Conservation (phyloP, 2,329 filamentous ascomycete genomes). For the Aspergillus puulaauensis region DNA sequence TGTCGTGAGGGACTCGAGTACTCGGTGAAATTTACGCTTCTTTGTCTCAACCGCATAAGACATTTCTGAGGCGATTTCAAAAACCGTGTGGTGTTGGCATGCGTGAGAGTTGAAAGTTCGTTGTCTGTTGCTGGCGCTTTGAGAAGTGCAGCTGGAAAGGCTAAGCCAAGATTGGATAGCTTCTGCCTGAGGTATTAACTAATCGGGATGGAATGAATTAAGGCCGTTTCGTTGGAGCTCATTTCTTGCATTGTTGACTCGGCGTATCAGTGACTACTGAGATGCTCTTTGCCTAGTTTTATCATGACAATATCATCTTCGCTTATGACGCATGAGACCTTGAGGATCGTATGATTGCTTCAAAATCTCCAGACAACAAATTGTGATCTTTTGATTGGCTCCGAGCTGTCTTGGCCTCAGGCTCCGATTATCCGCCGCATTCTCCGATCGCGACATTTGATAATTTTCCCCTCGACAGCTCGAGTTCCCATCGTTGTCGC, state of each 20-base stretch:
- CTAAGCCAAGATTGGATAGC: slow-evolving; percentile 9
- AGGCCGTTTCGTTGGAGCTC: background rate
- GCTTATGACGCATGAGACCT: background rate
- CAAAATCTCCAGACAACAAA: slow-evolving; percentile 14
- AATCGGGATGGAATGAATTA: background rate
- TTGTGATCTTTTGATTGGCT: slow-evolving; percentile 21
- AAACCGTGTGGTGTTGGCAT: background rate
- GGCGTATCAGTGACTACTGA: background rate
- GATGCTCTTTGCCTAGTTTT: background rate
- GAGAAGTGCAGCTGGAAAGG: slow-evolving; percentile 15
- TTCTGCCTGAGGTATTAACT: slow-evolving; percentile 22
- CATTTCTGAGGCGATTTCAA: slow-evolving; percentile 27
- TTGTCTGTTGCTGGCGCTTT: background rate
- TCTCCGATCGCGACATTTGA: slow-evolving; percentile 4
- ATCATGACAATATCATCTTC: background rate
- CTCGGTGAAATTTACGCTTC: slow-evolving; percentile 49
- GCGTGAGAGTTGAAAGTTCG: background rate
- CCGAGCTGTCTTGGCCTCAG: slow-evolving; percentile 9
- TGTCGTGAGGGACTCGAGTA: slow-evolving; percentile 46
- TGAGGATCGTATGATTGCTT: slow-evolving; percentile 7
- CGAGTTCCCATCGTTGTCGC: slow-evolving; percentile 7
- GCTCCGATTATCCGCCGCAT: slow-evolving; percentile 13
- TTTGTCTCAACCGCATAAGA: slow-evolving; percentile 48
- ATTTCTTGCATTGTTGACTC: background rate
- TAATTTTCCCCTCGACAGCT: background rate